Percentiles rank a stretch among this genome's conserved stretches.
Conservation (phyloP, 441 rosid species). For the Euphorbia neoarborescens region DNA sequence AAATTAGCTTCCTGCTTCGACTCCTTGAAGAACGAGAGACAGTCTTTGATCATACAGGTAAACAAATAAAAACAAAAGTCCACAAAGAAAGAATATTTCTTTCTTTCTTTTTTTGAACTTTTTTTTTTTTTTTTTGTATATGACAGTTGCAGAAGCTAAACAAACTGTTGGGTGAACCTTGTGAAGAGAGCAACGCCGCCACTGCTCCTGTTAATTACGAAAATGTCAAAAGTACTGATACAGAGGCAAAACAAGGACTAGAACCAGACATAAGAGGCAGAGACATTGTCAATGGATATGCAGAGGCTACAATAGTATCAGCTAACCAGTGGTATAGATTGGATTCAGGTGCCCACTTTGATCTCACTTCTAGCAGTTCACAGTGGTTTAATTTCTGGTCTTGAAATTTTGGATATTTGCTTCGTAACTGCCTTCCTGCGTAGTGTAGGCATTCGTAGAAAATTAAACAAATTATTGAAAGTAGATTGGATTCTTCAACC, state of each 20-base stretch:
- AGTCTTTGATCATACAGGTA: constrained; percentile 48
- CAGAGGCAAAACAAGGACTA: constrained; percentile 23
- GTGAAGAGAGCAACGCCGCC: not conserved
- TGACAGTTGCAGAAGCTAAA: constrained; percentile 48
- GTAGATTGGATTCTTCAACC: not conserved
- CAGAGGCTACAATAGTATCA: not conserved
- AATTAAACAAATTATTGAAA: too few species aligned
- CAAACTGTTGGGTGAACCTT: constrained; percentile 25
- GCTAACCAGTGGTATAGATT: constrained; percentile 40
- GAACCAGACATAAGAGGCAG: not conserved
- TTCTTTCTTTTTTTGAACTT: not conserved
- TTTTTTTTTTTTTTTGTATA: not conserved
- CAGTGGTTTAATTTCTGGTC: constrained; percentile 48
- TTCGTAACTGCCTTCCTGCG: not conserved
- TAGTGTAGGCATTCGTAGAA: too few species aligned
- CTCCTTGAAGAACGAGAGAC: constrained; percentile 46
- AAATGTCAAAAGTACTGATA: constrained; percentile 19
- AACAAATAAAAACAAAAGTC: not conserved
- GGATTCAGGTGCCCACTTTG: constrained; percentile 30
- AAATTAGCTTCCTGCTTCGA: constrained; percentile 42
- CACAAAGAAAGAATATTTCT: not conserved
- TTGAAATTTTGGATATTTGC: constrained; percentile 12
- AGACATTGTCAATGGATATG: too few species aligned
- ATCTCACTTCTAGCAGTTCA: constrained; percentile 33
- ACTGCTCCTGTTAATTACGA: not conserved